Evolutionary conservation across 805 yeast species (phyloP).

Genomic region (Kodamaea kaohsiungensis): DNA sequence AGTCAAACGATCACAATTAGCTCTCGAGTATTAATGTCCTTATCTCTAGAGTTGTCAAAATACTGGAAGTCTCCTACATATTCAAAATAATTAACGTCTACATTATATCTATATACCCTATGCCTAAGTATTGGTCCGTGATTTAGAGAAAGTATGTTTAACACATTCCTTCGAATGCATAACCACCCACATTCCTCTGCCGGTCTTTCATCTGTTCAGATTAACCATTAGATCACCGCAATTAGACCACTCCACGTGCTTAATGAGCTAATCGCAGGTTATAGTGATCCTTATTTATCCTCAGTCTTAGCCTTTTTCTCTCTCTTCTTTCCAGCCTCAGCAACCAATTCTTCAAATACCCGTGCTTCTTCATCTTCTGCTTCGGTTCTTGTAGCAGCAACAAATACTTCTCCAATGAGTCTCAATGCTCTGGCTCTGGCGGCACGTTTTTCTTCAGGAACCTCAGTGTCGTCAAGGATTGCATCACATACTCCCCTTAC

Average conservation of each 20-base stretch:
- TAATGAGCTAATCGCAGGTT: no score
- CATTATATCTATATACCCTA: background rate
- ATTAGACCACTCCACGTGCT: no score
- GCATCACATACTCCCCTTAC: conserved; percentile 70
- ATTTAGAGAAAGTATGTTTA: background rate
- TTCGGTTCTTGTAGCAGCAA: conserved; percentile 57
- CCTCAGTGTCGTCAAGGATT: conserved; percentile 59
- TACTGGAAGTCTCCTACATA: no score
- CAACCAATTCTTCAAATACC: conserved; percentile 70
- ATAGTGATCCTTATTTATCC: background rate
- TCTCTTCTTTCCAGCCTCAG: conserved; percentile 46
- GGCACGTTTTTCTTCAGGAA: conserved; percentile 45
- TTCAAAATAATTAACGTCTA: background rate
- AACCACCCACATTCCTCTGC: no score
- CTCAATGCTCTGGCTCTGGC: conserved; percentile 65
- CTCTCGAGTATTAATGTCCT: no score
- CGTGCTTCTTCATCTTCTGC: conserved; percentile 76
- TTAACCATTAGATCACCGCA: no score
- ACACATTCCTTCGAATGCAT: background rate
- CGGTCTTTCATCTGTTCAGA: no score
- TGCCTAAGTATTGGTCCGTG: background rate
- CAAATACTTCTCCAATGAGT: conserved; percentile 64
- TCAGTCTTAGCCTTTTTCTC: conserved; percentile 26
- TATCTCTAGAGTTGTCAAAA: no score
- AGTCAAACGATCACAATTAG: no score